phyloP scores from a whole-genome alignment of 306 rosid genomes.

The Geum urbanum region DNA sequence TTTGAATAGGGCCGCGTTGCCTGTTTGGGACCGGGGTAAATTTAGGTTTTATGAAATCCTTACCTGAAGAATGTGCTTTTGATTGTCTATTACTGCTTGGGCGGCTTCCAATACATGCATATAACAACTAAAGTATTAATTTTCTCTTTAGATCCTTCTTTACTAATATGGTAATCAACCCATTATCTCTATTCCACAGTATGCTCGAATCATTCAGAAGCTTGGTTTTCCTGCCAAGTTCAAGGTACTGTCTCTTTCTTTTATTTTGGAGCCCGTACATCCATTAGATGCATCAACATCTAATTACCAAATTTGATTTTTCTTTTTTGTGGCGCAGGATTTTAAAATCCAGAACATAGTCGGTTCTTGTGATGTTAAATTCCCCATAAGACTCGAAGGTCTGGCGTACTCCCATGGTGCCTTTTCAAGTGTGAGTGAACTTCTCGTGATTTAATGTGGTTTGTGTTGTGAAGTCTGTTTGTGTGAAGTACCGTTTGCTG shows the following conservation, averaged over 20 bases:
- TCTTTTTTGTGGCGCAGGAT: constrained; percentile 37
- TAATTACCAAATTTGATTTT: not conserved
- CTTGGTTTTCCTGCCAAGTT: constrained; percentile 85
- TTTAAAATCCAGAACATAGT: constrained; percentile 94
- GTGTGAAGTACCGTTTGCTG: not conserved
- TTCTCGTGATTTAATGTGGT: not conserved
- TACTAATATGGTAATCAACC: not conserved
- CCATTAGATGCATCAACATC: not conserved
- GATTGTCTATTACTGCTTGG: not conserved
- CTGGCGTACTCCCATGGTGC: constrained; percentile 88
- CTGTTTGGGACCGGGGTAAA: not conserved
- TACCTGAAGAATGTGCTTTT: not conserved
- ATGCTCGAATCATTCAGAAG: constrained; percentile 89
- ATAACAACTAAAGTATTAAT: too few species aligned
- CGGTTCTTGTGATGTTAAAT: constrained; percentile 90
- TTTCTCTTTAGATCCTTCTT: not conserved
- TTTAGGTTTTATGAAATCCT: not conserved
- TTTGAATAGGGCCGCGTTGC: not conserved
- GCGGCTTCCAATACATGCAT: too few species aligned
- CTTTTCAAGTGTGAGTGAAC: constrained; percentile 73
- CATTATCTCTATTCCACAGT: constrained; percentile 42
- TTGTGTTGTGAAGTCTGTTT: not conserved
- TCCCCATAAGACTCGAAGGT: constrained; percentile 89
- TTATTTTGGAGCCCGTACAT: not conserved
- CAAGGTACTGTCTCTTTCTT: constrained; percentile 46